Evolutionary conservation across 2,329 filamentous ascomycete species (phyloP), one percentile per base, ranked within the genome.

Genomic region (Sporothrix humicola): DNA sequence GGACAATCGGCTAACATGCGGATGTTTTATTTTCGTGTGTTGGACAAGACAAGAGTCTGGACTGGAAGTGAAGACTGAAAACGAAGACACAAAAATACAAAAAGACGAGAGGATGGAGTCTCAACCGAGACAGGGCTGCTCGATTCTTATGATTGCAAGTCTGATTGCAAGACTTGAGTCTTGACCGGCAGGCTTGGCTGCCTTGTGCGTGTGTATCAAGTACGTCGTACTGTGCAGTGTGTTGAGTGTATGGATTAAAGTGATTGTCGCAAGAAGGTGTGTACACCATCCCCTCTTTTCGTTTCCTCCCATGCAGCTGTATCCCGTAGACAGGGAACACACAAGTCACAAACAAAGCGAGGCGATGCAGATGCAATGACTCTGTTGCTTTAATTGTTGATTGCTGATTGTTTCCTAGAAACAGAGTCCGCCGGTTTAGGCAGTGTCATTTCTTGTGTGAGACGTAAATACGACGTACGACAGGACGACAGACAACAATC

Each of bases 271-370:
- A 46, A 44, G 9, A 66, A 66, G 61, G 61, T 66, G 61, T 66
- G 61, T 15, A 46, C 61, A 46, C 59, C 42, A n/a, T 26, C 20
- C 1, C 23, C 5, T 12, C 10, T 12, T 1, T 44, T 44, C 61
- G 42, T 44, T 20, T 26, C 52, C 52, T n/a, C 48, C 12, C 37
- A 65, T 15, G 9, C 37, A 42, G 12, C 23, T 65, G 59, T 66
- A 46, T 17, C 17, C 56, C 23, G 20, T 56, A 23, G 9, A 56
- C n/a, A 56, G 26, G 52, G 48, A 48, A 46, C 17, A 12, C 59
- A 48, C 61, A 65, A 42, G 59, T 48, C 42, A 48, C n/a, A n/a
- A 23, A 15, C n/a, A 44, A 65, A 65, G 61, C 61, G 58, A 61
- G 31, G 31, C 17, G 37, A 13, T 61, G 58, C 26, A 61, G 6